Evolutionary conservation across 2,329 filamentous ascomycete species (phyloP), one percentile per base, ranked within the genome.

Genomic region (Colletotrichum scovillei): DNA sequence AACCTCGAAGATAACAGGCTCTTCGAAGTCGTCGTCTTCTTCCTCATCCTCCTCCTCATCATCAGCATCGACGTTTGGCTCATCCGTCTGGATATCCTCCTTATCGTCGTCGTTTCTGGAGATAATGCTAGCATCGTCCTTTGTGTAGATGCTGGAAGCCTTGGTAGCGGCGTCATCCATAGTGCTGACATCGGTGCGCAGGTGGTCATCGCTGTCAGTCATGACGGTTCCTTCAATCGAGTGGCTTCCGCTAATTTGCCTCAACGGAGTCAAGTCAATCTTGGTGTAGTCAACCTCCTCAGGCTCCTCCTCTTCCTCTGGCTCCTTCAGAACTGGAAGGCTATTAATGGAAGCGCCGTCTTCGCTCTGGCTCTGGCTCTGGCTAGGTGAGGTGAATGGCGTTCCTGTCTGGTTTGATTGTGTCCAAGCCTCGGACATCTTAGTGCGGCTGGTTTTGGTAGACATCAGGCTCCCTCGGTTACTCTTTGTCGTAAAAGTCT

Each of bases 381-480:
- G 86, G 81, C 85, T 92, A 66, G 86, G 90, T 26, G 85, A 89
- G 70, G 85, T 91, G 77, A 84, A 86, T 67, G 88, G 87, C 6
- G 74, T 74, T 73, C 84, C 91, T 77, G 81, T 85, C n/a, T 84
- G 83, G 49, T 88, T 87, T 22, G 90, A 92, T 81, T 93, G 92
- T 1, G 90, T 92, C 52, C 86, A 89, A 30, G 92, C 91, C 75
- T 92, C 91, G 11, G 93, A 97, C 81, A 93, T 90, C 30, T 92
- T 91, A 24, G 89, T 93, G 75, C 90, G 88, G 78, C 93, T 92
- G 22, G 91, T 93, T 78, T 88, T 91, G 22, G 89, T 89, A 1
- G 92, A 92, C 85, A 95, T 94, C 76, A 90, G 95, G 81, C 94
- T 97, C 76, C 90, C 92, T 67, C 92, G 88, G 77, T 93, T 91